These are phyloP conservation scores for Zymoseptoria ardabiliae DNA, from an alignment of 2,329 filamentous ascomycete species.

Conservation along the genomic window DNA sequence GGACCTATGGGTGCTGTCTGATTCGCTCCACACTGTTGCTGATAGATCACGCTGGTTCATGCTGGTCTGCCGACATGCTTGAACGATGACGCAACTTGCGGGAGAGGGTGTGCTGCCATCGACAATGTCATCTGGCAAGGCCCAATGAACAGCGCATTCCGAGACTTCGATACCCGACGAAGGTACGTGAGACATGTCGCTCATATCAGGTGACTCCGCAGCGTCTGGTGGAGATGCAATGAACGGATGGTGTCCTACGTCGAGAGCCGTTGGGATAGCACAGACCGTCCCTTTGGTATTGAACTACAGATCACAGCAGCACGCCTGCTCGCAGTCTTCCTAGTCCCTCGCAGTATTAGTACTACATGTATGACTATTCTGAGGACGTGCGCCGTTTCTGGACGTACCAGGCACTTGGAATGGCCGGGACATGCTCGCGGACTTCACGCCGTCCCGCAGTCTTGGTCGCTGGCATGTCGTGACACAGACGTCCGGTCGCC, in stretches of 20 bases:
- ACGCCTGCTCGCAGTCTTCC: neutral
- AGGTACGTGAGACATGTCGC: constrained; percentile 8
- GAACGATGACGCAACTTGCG: neutral
- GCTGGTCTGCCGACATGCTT: constrained; percentile 2
- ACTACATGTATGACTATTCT: neutral
- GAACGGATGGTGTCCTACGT: neutral
- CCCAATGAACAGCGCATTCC: constrained; percentile 13
- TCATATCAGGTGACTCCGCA: constrained; percentile 9
- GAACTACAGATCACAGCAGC: neutral
- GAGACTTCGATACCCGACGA: neutral
- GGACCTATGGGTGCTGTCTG: neutral
- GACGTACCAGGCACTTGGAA: neutral
- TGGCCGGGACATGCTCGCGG: neutral
- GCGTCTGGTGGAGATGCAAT: neutral
- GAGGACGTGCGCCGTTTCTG: neutral
- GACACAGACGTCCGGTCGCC: neutral
- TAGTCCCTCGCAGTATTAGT: neutral
- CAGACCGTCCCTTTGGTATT: neutral
- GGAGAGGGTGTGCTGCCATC: constrained; percentile 9
- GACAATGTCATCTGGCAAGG: constrained; percentile 13
- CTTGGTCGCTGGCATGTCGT: neutral
- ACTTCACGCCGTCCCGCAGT: neutral
- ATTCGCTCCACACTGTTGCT: neutral
- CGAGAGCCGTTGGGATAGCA: neutral
- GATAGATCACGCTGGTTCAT: constrained; percentile 4